These are phyloP conservation scores for Lachancea waltii DNA, from an alignment of 805 yeast genomes.

Conservation along the genomic window DNA sequence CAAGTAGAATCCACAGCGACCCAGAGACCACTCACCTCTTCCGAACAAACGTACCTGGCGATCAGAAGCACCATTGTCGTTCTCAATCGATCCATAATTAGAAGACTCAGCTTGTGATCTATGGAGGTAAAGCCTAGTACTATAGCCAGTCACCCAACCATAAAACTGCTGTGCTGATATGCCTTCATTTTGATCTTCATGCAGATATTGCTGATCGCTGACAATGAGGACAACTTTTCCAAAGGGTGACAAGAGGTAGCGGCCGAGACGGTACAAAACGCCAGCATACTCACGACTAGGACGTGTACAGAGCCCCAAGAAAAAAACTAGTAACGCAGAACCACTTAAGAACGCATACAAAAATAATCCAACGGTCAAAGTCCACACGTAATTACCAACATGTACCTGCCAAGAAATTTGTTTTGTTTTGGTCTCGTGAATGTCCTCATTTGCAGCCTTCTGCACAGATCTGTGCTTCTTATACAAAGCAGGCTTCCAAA, in stretches of 20 bases:
- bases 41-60: slow-evolving; percentile 65
- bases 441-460: slow-evolving; percentile 84
- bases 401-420: slow-evolving; percentile 55
- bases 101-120: slow-evolving; percentile 10
- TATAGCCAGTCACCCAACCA: slow-evolving; percentile 75
- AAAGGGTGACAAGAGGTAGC: slow-evolving; percentile 77
- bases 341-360: slow-evolving; percentile 42
- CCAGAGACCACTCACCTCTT: slow-evolving; percentile 84
- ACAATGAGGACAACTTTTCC: slow-evolving; percentile 79
- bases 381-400: slow-evolving; percentile 69
- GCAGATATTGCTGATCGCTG: slow-evolving; percentile 71
- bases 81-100: slow-evolving; percentile 27
- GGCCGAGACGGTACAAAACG: slow-evolving; percentile 54
- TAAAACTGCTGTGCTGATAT: slow-evolving; percentile 77
- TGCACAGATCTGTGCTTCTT: slow-evolving; percentile 91
- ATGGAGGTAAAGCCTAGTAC: slow-evolving; percentile 69
- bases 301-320: slow-evolving; percentile 38
- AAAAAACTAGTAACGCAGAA: slow-evolving; percentile 38
- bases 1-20: slow-evolving; percentile 69
- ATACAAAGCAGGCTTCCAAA: slow-evolving; percentile 97
- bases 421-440: slow-evolving; percentile 64
- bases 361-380: slow-evolving; percentile 61
- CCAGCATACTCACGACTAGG: slow-evolving; percentile 58
- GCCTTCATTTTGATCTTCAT: slow-evolving; percentile 88
- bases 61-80: slow-evolving; percentile 12